Base-by-base conservation (phyloP, 1,139 yeast genomes). In the Kurtzmaniella quercitrusa region DNA sequence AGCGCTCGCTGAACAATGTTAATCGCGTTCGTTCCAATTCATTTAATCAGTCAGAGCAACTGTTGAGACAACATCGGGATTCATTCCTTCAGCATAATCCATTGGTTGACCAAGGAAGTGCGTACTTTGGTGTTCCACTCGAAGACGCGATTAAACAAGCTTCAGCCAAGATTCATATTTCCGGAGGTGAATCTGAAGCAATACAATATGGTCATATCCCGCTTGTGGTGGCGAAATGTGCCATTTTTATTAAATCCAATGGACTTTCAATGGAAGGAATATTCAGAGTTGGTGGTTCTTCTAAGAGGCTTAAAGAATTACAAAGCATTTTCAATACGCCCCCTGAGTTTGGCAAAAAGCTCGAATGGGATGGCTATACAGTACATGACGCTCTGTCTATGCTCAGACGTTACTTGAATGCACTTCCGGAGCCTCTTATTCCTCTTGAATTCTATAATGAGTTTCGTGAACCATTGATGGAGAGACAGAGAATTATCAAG, bases 361-460 rank as follows among this genome's bases (percentile, higher is more conserved):
- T 91, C 38, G 79, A 76, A 49, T 93, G 98, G 98, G 88, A 86
- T 43, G 94, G 95, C 0, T 93, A 82, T 63, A 88, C 89, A 3
- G 98, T 93, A n/a, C 98, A 94, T 64, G 98, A 94, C 62, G 97
- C 97, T 1, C 96, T 98, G 2, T 87, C 95, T 22, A 74, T 93
- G 30, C 75, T 93, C 46, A 74, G 98, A 57, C 72, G 98, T 46
- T 93, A 79, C 59, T 74, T 94, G 49, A 88, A 91, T 59, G 84
- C 91, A 37, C 74, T 93, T 45, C 95, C 96, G 0, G 98, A 93
- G 55, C 98, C 98, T 0, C 74, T 93, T 43, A 82, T 93, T 17
- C 97, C 98, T 0, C 67, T 88, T 39, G 78, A 77, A 7, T 68
- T 80, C 47, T 94, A 93, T 62, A 91, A 87, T 50, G 69, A 70